These are phyloP conservation scores for Grigorovia yakushimaensis DNA, from an alignment of 805 yeast genomes.

Conservation along the genomic window DNA sequence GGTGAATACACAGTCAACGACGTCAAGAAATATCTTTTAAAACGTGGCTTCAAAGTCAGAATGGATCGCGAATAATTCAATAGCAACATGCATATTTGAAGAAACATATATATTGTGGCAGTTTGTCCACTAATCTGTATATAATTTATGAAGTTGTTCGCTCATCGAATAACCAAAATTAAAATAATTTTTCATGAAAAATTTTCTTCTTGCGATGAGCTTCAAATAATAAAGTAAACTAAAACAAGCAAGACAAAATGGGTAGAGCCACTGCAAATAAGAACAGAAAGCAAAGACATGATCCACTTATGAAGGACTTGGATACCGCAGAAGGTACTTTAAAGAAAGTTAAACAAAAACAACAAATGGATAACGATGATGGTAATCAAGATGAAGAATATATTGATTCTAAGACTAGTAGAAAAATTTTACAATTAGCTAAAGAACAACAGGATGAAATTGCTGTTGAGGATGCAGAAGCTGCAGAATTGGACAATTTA, in stretches of 20 bases:
- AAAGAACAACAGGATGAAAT: conserved; percentile 88
- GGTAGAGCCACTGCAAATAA: conserved; percentile 52
- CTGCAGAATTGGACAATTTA: conserved; percentile 24
- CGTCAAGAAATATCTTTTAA: conserved; percentile 60
- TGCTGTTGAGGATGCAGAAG: conserved; percentile 50
- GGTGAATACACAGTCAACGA: conserved; percentile 82
- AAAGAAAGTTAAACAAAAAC: conserved; percentile 34
- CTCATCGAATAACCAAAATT: neutral
- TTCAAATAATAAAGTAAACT: neutral
- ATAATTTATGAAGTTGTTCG: no score
- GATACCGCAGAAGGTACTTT: conserved; percentile 66
- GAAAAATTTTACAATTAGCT: conserved; percentile 82
- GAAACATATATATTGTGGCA: neutral
- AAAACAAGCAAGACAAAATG: conserved; percentile 32
- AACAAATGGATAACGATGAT: conserved; percentile 26
- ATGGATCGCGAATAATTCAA: conserved; percentile 32
- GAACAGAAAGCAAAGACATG: conserved; percentile 56
- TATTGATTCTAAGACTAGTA: conserved; percentile 72
- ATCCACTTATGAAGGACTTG: conserved; percentile 70
- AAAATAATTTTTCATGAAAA: neutral
- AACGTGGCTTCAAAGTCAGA: conserved; percentile 63
- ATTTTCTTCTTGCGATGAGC: conserved; percentile 2
- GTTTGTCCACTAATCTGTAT: neutral
- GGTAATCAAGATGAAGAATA: conserved; percentile 42
- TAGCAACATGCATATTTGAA: neutral